These are phyloP conservation scores for Tylopilus felleus DNA, from an alignment of 768 basidiomycete genomes.

Conservation along the genomic window DNA sequence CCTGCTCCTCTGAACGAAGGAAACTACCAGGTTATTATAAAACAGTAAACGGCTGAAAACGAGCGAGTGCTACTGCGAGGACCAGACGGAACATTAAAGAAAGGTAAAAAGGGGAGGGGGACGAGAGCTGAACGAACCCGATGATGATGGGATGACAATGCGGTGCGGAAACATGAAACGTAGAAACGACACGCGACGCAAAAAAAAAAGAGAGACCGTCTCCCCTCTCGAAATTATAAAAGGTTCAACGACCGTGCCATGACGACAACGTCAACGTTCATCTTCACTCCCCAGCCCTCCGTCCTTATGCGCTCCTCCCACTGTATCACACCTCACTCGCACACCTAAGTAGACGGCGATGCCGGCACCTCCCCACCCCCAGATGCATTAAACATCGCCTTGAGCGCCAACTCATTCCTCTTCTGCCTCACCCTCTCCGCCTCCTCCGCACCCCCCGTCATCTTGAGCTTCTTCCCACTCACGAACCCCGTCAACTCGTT, in stretches of 20 bases:
- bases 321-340: no score
- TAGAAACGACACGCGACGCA: background rate
- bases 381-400: conserved; percentile 72
- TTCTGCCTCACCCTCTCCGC: conserved; percentile 83
- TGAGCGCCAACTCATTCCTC: conserved; percentile 79
- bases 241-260: background rate
- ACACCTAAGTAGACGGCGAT: conserved; percentile 7
- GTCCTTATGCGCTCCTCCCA: no score
- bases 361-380: conserved; percentile 4
- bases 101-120: no score
- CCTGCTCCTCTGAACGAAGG: no score
- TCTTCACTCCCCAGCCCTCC: no score
- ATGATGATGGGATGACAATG: no score
- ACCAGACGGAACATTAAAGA: no score
- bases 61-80: no score
- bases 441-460: conserved; percentile 95
- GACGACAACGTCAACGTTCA: no score
- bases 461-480: conserved; percentile 79
- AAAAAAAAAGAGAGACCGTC: background rate
- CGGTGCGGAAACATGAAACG: background rate
- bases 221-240: background rate
- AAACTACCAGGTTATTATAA: no score
- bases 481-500: conserved; percentile 86
- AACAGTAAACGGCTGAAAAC: no score
- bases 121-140: no score